Evolutionary conservation across 805 yeast genomes (phyloP), one percentile per base, ranked within the genome.

Genomic region (Starmerella bombicola): DNA sequence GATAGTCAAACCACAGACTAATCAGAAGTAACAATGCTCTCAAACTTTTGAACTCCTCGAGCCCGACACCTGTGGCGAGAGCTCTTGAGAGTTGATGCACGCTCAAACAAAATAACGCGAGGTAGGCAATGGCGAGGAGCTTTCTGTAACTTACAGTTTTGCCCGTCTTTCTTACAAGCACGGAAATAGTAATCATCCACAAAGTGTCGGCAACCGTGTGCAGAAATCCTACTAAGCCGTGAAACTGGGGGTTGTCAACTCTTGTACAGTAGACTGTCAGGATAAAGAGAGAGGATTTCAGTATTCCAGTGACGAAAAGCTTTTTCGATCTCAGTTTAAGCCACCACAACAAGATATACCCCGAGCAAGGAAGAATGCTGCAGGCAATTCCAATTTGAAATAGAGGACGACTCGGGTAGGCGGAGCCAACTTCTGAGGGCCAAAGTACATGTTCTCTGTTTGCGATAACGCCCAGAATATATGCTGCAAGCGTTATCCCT

Each of bases 221-320:
- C 21, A 42, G 26, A 22, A 50, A 35, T 28, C 37, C 50, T 5
- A 47, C 35, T 25, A 38, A 15, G 23, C 55, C 58, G 26, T 51
- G 46, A 17, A 33, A 15, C 18, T 25, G 26, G 13, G 45, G 33
- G 33, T 44, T 48, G 30, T 50, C 56, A 16, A 86, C 76, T 3
- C 84, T 77, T 0, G 95, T 80, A 45, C 84, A 78, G 55, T 79
- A 84, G 3, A 79, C 85, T 83, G 86, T 78, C 4, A 91, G 91
- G 54, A 88, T 86, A 53, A 88, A 79, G 0, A 86, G 73, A 30
- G 80, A 68, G 0, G 91, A 79, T 60, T 93, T 69, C 2, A 74
- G 33, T 2, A 76, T 41, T 16, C 93, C 94, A 46, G 19, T 68
- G 71, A 35, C 65, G 48, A 33, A 29, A 3, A 53, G 32, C 1